Percentiles rank a stretch among this genome's conserved stretches.
Conservation (phyloP, 129 eudicot genomes). For the Arctium minus region DNA sequence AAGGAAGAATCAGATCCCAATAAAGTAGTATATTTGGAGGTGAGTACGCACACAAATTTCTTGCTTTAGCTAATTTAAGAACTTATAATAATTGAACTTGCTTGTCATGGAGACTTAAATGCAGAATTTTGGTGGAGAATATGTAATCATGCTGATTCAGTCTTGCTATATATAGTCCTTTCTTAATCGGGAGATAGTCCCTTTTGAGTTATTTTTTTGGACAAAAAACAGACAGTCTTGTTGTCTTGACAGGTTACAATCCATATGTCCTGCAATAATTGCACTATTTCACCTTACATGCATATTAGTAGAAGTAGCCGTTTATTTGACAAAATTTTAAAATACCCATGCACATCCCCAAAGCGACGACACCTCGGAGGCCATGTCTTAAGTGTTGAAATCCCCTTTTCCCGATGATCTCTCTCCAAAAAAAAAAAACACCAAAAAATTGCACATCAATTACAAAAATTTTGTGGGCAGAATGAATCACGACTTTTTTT, state of each 20-base stretch:
- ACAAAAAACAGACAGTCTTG: neutral
- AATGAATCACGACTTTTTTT: too few species aligned
- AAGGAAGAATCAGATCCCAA: conserved; percentile 14
- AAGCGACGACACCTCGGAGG: too few species aligned
- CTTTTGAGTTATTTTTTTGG: neutral
- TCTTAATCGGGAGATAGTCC: neutral
- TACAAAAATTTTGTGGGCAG: too few species aligned
- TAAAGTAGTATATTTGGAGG: conserved; percentile 5
- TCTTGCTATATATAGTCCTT: neutral
- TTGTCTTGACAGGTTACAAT: neutral
- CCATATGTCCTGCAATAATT: neutral
- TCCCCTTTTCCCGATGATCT: too few species aligned
- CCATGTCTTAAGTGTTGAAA: too few species aligned
- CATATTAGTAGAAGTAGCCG: neutral
- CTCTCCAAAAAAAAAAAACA: too few species aligned
- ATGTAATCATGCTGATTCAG: neutral
- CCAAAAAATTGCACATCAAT: too few species aligned
- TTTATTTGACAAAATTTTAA: neutral
- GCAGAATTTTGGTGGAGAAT: neutral
- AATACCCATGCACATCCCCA: neutral
- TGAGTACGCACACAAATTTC: neutral
- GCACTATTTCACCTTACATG: neutral
- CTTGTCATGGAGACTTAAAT: neutral
- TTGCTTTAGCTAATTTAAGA: conserved; percentile 4
- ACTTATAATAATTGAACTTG: neutral